Base-by-base conservation (phyloP, 73 alveolate species). In the Vitrella brassicaformis region DNA sequence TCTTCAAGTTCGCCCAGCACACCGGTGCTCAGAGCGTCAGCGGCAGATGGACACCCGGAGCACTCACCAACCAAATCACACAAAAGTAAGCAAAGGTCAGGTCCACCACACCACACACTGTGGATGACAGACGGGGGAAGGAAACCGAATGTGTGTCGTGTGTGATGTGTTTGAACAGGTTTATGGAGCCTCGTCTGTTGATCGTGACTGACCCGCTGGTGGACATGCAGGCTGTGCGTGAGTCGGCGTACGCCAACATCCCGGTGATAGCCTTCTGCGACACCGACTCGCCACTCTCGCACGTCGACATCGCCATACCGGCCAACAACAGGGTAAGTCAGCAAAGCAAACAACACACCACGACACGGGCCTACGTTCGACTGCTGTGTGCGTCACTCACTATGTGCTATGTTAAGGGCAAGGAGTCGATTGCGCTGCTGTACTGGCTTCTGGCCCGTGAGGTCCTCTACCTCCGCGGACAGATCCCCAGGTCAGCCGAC, bases 221-320 rank as follows among this genome's bases (percentile, higher is more conserved):
- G 67, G 98, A 93, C 85, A 80, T 80, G 86, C 86, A 90, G 78
- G 93, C 95, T 82, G 80, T 93, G 72, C 81, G 81, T 78, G 98
- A 90, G 90, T 71, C 89, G 71, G 56, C 96, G 30, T 90, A 89
- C 84, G 91, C 91, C 78, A 93, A 91, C 88, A 85, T 93, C 81
- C 97, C 97, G 27, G 93, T 91, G 74, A 90, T 93, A 76, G 93
- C 98, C 27, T 78, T 93, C 80, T 84, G 94, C 70, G 94, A 93
- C 72, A 85, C 97, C 32, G 98, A 93, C 89, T 87, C 92, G 32
- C 94, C 91, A 30, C 84, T 93, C 80, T 84, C 81, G 84, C 81
- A 79, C 87, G 97, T 90, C 79, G 98, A 93, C 73, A 87, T 93
- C 72, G 98, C 98, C 80, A 93, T 93, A 86, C 98, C 98, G 30